Conservation (phyloP, 805 yeast species). For the Pichia kluyveri region DNA sequence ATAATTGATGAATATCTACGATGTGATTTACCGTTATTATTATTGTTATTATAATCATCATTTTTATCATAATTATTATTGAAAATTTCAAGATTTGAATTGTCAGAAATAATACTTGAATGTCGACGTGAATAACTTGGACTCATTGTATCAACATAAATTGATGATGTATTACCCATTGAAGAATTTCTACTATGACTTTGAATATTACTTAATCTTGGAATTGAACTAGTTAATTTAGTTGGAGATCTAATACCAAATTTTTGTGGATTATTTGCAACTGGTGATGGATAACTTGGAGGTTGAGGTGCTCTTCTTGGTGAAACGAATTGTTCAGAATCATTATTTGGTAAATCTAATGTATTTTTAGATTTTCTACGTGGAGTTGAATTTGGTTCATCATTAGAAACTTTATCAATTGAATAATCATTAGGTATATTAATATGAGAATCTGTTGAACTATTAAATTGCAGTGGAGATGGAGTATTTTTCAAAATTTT, state of each 20-base stretch:
- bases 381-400: not conserved
- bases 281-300: constrained; percentile 31
- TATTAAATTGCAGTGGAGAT: constrained; percentile 2
- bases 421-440: not conserved
- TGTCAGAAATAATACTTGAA: constrained; percentile 1
- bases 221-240: constrained; percentile 1
- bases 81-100: constrained; percentile 2
- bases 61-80: not conserved
- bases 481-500: not conserved
- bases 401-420: not conserved
- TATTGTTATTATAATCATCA: not conserved
- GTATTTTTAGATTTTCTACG: not conserved
- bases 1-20: constrained; percentile 8
- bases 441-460: not conserved
- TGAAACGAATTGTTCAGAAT: constrained; percentile 34
- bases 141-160: constrained; percentile 33
- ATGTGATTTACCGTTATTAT: constrained; percentile 7
- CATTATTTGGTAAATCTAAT: not conserved
- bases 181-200: constrained; percentile 22
- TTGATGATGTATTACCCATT: constrained; percentile 19
- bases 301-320: constrained; percentile 73
- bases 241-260: constrained; percentile 18
- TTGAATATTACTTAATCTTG: not conserved
- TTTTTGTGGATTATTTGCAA: constrained; percentile 15
- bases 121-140: constrained; percentile 1